Evolutionary conservation across 2,329 filamentous ascomycete species (phyloP), one percentile per base, ranked within the genome.

Genomic region (Tolypocladium nubicola): DNA sequence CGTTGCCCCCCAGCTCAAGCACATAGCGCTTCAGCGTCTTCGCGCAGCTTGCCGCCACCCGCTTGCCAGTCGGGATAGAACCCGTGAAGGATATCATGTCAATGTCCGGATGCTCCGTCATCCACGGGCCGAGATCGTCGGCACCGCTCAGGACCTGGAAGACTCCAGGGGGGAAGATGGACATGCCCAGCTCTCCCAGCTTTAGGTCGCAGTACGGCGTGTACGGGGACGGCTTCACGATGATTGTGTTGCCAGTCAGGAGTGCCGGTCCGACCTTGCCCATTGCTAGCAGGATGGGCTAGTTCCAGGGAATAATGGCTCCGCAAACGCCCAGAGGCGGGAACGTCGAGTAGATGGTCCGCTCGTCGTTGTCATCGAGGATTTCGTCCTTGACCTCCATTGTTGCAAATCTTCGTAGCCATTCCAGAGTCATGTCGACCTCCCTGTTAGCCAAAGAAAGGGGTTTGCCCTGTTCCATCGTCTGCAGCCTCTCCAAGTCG

Each of bases 141-240:
- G 81, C 80, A 16, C 84, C 84, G 56, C 78, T 80, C 2, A 87
- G 68, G 1, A 75, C 79, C 64, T 86, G 83, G 9, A 87, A 66
- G 23, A 88, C 81, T 43, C 84, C 85, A 0, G 80, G 79, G 1
- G 83, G 83, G 63, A 86, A 81, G 67, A 85, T 69, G 37, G 76
- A 67, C 58, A 79, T 73, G 1, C 74, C 80, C 5, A 87, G 68
- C 67, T 87, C 83, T 14, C 74, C 78, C 13, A 84, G 63, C 68
- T 87, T 87, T 53, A 87, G 71, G 2, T 73, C 71, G 1, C 74
- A 76, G 70, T 84, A 85, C 0, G 82, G 82, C 0, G 82, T 78
- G 66, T 77, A 83, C 0, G 79, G 79, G 14, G 79, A 83, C 0
- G 80, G 79, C 68, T 84, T 84, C 64, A 80, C 68, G 59, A 84